Conservation (phyloP, 108 stramenopile species). For the Stephanodiscus minutulus region DNA sequence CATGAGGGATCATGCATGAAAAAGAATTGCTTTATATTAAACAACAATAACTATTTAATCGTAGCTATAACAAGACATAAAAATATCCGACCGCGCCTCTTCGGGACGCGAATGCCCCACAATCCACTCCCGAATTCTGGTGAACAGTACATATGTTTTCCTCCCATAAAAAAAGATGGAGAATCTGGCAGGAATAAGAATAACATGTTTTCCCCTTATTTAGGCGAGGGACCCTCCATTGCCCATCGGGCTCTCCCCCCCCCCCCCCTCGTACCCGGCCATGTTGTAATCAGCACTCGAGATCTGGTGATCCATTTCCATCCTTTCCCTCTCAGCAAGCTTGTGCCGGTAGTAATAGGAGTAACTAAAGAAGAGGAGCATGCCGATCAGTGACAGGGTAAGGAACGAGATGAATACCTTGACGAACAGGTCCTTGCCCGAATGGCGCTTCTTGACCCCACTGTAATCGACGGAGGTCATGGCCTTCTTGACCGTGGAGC, state of each 20-base stretch:
- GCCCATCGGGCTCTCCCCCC: background rate
- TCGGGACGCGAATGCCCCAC: too few relatives aligned
- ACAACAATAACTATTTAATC: too few relatives aligned
- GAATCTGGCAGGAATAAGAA: too few relatives aligned
- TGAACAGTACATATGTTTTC: too few relatives aligned
- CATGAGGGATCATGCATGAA: too few relatives aligned
- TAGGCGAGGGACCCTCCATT: background rate
- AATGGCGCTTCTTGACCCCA: constrained; percentile 30
- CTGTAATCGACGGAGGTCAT: constrained; percentile 38
- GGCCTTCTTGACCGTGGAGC: constrained; percentile 47
- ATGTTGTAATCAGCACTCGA: too few relatives aligned
- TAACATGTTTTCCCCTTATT: background rate
- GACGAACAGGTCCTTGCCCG: constrained; percentile 29
- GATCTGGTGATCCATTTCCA: background rate
- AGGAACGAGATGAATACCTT: constrained; percentile 31
- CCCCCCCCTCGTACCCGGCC: background rate
- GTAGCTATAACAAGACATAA: too few relatives aligned
- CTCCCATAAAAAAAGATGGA: too few relatives aligned
- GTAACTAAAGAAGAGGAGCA: constrained; percentile 44
- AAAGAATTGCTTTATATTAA: too few relatives aligned
- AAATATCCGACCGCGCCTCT: too few relatives aligned
- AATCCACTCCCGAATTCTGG: too few relatives aligned
- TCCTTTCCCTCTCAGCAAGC: constrained; percentile 8
- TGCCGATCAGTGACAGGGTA: constrained; percentile 25
- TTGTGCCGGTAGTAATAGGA: constrained; percentile 65